Evolutionary conservation across 306 rosid species (phyloP), one percentile per base, ranked within the genome.

Genomic region (Rosa rugosa): DNA sequence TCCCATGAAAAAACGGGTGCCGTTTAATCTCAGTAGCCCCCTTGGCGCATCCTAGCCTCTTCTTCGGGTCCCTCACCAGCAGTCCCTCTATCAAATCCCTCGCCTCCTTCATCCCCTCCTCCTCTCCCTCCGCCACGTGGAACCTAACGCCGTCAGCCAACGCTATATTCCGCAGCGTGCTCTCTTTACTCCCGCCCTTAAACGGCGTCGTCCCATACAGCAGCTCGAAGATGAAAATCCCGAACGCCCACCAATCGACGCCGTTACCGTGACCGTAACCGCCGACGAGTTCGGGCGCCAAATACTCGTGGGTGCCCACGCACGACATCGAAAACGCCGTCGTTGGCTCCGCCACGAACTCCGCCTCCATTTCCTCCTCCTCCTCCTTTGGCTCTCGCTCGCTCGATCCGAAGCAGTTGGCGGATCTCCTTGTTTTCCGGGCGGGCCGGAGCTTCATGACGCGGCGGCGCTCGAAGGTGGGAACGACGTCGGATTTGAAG

Each of bases 201-300:
- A 95, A 95, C 77, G 99, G 98, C 77, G 98, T 90, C 78, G 90
- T 86, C 0, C 97, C 99, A n/a, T 86, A 83, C 8, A 90, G 22
- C 14, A 95, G 17, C 77, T 95, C 98, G 75, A 88, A 90, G 5
- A 92, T 1, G 5, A 95, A 87, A 11, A 95, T 88, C 34, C 98
- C 98, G 0, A 92, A 92, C 11, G 99, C 99, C 99, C 99, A 95
- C 99, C 98, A 95, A 36, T 95, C 99, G 3, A 95, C 99, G 10
- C 92, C 97, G 75, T 80, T 95, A 0, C 98, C 97, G 72, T 95
- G 99, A 1, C 98, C 97, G 75, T 59, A 31, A 1, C 98, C 97
- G 0, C 87, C 22, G 0, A 92, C 90, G 25, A 95, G 76, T 90
- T 95, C 97, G 1, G 98, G 99, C 8, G 99, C 95, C 17, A 92